phyloP scores from a whole-genome alignment of 768 basidiomycete genomes.

The Asterophora lycoperdoides region DNA sequence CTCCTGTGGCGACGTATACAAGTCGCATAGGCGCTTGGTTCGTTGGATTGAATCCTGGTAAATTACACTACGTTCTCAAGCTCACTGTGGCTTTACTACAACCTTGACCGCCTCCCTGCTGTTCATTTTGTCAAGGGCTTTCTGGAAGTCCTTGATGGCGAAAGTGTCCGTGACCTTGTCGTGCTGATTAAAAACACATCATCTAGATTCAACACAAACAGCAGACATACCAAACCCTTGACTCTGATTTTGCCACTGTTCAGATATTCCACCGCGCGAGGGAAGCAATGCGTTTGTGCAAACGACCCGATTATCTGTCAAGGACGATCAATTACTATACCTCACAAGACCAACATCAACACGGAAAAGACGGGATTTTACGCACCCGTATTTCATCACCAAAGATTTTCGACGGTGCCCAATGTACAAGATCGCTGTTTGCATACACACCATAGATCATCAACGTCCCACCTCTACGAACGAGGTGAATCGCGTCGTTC shows the following conservation, averaged over 20 bases:
- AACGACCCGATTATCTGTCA: conserved; percentile 71
- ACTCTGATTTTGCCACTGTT: conserved; percentile 69
- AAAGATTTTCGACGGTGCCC: conserved; percentile 75
- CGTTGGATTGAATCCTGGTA: too few relatives aligned
- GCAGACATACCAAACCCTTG: conserved; percentile 40
- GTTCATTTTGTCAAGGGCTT: conserved; percentile 63
- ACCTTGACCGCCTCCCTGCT: conserved; percentile 52
- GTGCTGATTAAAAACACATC: not conserved
- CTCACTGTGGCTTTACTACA: conserved; percentile 36
- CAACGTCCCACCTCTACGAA: conserved; percentile 64
- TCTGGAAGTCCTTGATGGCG: conserved; percentile 54
- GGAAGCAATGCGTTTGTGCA: conserved; percentile 75
- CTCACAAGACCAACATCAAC: too few relatives aligned
- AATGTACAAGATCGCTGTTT: conserved; percentile 61
- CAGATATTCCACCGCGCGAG: conserved; percentile 72
- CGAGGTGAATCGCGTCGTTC: conserved; percentile 70
- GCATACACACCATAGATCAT: conserved; percentile 79
- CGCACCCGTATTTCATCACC: conserved; percentile 62
- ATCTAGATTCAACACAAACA: not conserved
- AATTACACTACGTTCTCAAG: too few relatives aligned
- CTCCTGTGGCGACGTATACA: too few relatives aligned
- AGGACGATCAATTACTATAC: not conserved
- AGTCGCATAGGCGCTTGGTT: too few relatives aligned
- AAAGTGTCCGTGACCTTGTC: conserved; percentile 51
- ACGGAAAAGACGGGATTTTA: too few relatives aligned